Evolutionary conservation across 2,329 filamentous ascomycete species (phyloP), one percentile per base, ranked within the genome.

Genomic region (Catunica adiposa): DNA sequence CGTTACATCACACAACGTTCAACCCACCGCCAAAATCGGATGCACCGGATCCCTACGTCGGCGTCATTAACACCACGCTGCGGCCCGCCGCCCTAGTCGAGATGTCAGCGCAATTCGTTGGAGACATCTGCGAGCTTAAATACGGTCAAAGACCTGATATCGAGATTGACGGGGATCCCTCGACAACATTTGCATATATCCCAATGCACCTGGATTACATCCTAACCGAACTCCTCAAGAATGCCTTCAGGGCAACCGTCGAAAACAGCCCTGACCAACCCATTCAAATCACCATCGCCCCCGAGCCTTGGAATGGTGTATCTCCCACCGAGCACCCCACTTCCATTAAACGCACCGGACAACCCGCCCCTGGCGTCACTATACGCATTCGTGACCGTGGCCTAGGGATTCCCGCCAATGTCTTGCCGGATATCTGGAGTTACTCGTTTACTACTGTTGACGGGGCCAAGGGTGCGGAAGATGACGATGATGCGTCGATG

Each of bases 141-240:
- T 98, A 98, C 65, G 92, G 92, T 53, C 81, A 94, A 1, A 80
- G 92, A 0, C 92, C 92, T 0, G 77, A 76, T 1, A 76, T 95
- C 63, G 71, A 83, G 50, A 84, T 98, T 63, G 85, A 89, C 61
- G 92, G 92, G 61, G 84, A 94, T 66, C 82, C 85, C 0, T 82
- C 85, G 53, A 88, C 89, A n/a, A 83, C 82, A 0, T 94, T 98
- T 65, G 89, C 90, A 20, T 92, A 94, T 64, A 83, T 98, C 7
- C 92, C 92, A 14, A 92, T 94, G 66, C 92, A 98, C 67, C 77
- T 98, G 23, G 90, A 97, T 69, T 98, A 98, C 68, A 96, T 98
- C 61, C 79, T 96, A 61, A 98, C 90, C 0, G 92, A 98, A 68
- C 76, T 98, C 1, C 77, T 98, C 58, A 98, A 98, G 69, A 98